These are phyloP conservation scores for Penicillium capsulatum DNA, from an alignment of 2,329 filamentous ascomycete species.

Conservation along the genomic window DNA sequence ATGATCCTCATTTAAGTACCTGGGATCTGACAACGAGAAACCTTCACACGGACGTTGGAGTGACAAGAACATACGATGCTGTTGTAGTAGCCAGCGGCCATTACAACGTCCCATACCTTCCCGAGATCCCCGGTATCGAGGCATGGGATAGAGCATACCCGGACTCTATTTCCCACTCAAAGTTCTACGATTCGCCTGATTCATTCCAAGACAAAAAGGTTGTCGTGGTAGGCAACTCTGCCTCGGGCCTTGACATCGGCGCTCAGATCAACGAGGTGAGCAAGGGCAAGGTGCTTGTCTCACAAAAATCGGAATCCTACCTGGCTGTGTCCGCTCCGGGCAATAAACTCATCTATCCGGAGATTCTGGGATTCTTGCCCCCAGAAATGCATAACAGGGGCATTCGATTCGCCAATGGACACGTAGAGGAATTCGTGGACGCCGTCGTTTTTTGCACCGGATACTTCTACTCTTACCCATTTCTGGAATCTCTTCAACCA, in stretches of 20 bases:
- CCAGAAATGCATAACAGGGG: constrained; percentile 50
- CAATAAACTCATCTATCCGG: constrained; percentile 55
- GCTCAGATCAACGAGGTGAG: constrained; percentile 65
- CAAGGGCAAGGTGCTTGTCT: constrained; percentile 59
- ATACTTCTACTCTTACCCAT: constrained; percentile 81
- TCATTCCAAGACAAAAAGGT: constrained; percentile 67
- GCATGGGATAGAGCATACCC: constrained; percentile 60
- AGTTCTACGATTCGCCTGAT: constrained; percentile 67
- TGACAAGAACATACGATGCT: constrained; percentile 61
- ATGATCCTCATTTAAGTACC: constrained; percentile 31
- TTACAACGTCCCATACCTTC: constrained; percentile 66
- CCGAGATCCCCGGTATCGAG: constrained; percentile 56
- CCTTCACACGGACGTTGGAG: constrained; percentile 42
- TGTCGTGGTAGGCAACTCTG: constrained; percentile 76
- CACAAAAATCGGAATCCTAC: constrained; percentile 53
- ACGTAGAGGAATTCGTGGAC: constrained; percentile 64
- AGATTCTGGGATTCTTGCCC: constrained; percentile 55
- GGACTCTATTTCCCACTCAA: constrained; percentile 66
- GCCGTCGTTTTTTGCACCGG: constrained; percentile 82
- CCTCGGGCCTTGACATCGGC: constrained; percentile 80
- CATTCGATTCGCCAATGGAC: constrained; percentile 64
- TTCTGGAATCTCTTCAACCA: constrained; percentile 52
- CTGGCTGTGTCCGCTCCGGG: constrained; percentile 38
- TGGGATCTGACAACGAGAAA: constrained; percentile 61
- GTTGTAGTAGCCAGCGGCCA: constrained; percentile 73